Conservation (phyloP, 306 rosid genomes). For the Inga leiocalycina region DNA sequence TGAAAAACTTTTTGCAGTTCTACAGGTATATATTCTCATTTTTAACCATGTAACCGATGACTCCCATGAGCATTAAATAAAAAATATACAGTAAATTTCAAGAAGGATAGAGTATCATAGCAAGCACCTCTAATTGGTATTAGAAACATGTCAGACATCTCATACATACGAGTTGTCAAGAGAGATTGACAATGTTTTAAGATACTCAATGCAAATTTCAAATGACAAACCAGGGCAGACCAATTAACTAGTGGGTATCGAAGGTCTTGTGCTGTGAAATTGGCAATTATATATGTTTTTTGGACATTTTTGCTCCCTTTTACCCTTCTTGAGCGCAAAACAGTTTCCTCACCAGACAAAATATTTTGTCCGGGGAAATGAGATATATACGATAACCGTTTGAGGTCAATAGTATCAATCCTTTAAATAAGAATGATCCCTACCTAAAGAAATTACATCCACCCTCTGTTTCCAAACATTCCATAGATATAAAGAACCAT, state of each 20-base stretch:
- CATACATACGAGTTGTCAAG: background rate
- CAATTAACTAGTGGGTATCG: background rate
- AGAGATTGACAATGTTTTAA: background rate
- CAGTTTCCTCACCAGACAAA: background rate
- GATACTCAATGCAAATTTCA: background rate
- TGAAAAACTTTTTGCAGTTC: conserved; percentile 49
- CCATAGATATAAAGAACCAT: background rate
- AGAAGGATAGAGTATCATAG: background rate
- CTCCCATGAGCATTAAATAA: background rate
- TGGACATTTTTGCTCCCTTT: background rate
- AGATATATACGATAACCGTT: background rate
- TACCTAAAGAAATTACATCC: background rate
- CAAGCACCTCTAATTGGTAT: background rate
- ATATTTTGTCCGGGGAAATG: background rate
- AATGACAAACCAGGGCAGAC: background rate
- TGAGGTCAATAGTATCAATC: background rate
- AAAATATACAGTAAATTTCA: background rate
- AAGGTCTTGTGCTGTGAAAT: background rate
- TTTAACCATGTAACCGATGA: conserved; percentile 50
- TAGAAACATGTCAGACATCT: background rate
- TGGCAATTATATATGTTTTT: background rate
- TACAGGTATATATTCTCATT: conserved; percentile 47
- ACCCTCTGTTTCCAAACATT: background rate
- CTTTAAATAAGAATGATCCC: no score
- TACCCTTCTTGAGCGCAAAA: background rate